These are phyloP conservation scores for Solanum sejunctum DNA, from an alignment of 257 asterid genomes.

Conservation along the genomic window DNA sequence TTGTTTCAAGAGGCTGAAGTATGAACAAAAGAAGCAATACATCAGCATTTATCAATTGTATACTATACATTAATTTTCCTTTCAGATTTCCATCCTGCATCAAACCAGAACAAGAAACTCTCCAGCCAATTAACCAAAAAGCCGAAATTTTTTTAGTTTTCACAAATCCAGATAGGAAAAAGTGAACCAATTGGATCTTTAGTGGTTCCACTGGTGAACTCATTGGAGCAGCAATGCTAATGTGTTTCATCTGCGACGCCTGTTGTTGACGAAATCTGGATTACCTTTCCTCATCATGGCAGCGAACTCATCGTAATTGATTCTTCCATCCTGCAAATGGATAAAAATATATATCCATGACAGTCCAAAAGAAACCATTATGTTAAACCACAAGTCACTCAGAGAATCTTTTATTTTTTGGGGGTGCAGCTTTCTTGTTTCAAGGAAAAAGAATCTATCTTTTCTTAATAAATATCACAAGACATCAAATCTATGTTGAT, in stretches of 20 bases:
- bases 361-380: background rate
- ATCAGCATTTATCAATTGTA: background rate
- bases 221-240: background rate
- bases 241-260: slow-evolving; percentile 46
- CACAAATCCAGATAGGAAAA: background rate
- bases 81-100: background rate
- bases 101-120: background rate
- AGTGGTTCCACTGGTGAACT: background rate
- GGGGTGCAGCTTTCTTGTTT: background rate
- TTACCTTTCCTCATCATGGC: slow-evolving; percentile 88
- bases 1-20: background rate
- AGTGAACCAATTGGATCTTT: background rate
- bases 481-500: background rate
- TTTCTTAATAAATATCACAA: no score
- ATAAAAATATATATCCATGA: background rate
- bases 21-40: background rate
- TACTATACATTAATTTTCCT: background rate
- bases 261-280: slow-evolving; percentile 44
- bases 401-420: background rate
- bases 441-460: no score
- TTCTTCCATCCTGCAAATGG: slow-evolving; percentile 68
- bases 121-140: background rate
- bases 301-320: slow-evolving; percentile 77
- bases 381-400: background rate
- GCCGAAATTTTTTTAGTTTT: background rate